A percentile compares a stretch with the other conserved stretches of the same genome.
phyloP scores from a whole-genome alignment of 495 filamentous ascomycete species.

The Penicillium ochrochloron region DNA sequence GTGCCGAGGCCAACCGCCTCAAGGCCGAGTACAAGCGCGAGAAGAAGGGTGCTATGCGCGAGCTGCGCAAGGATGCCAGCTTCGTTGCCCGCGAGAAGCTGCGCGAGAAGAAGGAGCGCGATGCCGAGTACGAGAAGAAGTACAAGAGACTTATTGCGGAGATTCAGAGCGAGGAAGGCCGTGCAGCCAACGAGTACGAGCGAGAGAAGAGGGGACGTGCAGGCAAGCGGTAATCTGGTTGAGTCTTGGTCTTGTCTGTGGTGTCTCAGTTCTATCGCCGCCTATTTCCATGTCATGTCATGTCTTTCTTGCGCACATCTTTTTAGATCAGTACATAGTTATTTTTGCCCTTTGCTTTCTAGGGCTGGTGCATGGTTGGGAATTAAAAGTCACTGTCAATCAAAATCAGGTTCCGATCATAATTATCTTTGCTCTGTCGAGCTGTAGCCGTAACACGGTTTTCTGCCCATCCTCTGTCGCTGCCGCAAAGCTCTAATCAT shows the following conservation, averaged over 20 bases:
- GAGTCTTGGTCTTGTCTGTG: conserved; percentile 8
- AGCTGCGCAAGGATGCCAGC: conserved; percentile 89
- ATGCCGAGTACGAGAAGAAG: conserved; percentile 91
- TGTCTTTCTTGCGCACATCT: conserved; percentile 18
- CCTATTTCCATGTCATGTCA: conserved; percentile 20
- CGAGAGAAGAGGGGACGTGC: conserved; percentile 73
- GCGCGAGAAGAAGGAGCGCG: conserved; percentile 87
- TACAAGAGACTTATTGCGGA: conserved; percentile 88
- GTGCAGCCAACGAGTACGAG: conserved; percentile 85
- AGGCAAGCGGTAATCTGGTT: conserved; percentile 56
- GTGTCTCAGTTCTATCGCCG: background rate
- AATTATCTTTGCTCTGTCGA: too few relatives aligned
- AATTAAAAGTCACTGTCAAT: conserved; percentile 33
- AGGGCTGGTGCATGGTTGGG: conserved; percentile 32
- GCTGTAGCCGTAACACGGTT: too few relatives aligned
- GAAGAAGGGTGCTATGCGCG: conserved; percentile 90
- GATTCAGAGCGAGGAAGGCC: conserved; percentile 92
- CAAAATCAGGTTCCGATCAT: background rate
- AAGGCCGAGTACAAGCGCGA: conserved; percentile 91
- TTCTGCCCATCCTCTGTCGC: too few relatives aligned
- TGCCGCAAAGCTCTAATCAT: too few relatives aligned
- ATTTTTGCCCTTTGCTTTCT: conserved; percentile 13
- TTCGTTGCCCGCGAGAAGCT: conserved; percentile 90
- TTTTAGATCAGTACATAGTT: conserved; percentile 34
- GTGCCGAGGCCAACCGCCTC: conserved; percentile 78